Evolutionary conservation across 2,329 filamentous ascomycete species (phyloP), one percentile per base, ranked within the genome.

Genomic region (Apiospora pterosperma): DNA sequence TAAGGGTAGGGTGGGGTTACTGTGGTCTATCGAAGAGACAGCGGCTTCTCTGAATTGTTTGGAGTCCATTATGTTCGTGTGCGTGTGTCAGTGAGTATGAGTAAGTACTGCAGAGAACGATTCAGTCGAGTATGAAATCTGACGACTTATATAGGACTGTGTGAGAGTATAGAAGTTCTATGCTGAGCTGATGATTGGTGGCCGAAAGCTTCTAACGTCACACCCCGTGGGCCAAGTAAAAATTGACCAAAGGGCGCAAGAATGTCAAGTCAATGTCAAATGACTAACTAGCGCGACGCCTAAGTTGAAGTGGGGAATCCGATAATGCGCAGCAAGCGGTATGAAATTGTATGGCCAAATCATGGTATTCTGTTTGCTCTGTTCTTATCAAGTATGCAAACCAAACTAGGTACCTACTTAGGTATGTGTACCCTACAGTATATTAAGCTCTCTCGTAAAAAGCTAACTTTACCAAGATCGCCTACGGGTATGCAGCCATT

Each of bases 21-120:
- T 96, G 65, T 97, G 91, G 69, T 96, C 91, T 74, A 97, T 88
- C 66, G 90, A 90, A 64, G 89, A 86, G 68, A 92, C 87, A 55
- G 92, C 93, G 68, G 92, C 92, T 66, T 87, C 81, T 68, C 88
- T 85, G 78, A 97, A 97, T 72, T 95, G 87, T 64, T 89, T 81
- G 34, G 89, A 88, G 74, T 97, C 88, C 94, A 97, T 97, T 3
- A 21, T 59, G 34, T 34, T 34, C 25, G 28, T 34, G 34, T 11
- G 48, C 21, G 31, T 52, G 48, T n/a, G 16, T 55, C n/a, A 8
- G 19, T 34, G 28, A 12, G 7, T 34, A 3, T 3, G 31, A 11
- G 11, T 19, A 19, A 34, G 25, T n/a, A n/a, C 19, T n/a, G n/a
- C n/a, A n/a, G n/a, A n/a, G n/a, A n/a, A n/a, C 8, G 14, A n/a